phyloP scores from a whole-genome alignment of 1,284 basidiomycete species.

The Wolfiporia cocos region DNA sequence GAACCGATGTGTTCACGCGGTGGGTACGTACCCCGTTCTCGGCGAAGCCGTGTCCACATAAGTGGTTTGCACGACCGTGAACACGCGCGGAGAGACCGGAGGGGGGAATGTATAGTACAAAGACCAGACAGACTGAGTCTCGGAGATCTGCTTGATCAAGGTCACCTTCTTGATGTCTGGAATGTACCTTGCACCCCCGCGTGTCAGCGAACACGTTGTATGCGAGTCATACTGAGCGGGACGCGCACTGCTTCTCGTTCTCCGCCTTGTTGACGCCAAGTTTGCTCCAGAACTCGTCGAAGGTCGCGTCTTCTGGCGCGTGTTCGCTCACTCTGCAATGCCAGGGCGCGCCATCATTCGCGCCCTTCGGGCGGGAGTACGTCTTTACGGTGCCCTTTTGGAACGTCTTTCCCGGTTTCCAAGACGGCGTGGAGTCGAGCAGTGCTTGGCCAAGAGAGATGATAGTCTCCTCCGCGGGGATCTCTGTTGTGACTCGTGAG shows the following conservation, averaged over 20 bases:
- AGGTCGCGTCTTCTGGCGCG: constrained; percentile 53
- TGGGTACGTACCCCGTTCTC: constrained; percentile 45
- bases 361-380: constrained; percentile 40
- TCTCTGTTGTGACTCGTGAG: constrained; percentile 30
- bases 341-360: constrained; percentile 55
- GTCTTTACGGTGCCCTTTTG: constrained; percentile 51
- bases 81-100: constrained; percentile 66
- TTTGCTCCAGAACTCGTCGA: constrained; percentile 67
- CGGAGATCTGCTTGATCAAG: constrained; percentile 55
- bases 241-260: constrained; percentile 56
- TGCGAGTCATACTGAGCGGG: neutral
- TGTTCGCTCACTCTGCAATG: constrained; percentile 64
- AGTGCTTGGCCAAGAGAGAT: constrained; percentile 48
- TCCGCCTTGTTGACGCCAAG: constrained; percentile 58
- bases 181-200: constrained; percentile 45
- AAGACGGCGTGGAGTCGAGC: constrained; percentile 45
- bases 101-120: constrained; percentile 66
- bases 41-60: constrained; percentile 43
- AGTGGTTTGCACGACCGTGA: constrained; percentile 65
- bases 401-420: constrained; percentile 64
- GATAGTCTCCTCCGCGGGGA: constrained; percentile 55
- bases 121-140: constrained; percentile 63
- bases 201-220: neutral
- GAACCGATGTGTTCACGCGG: neutral
- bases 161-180: constrained; percentile 57